Evolutionary conservation across 768 basidiomycete genomes (phyloP).

Genomic region (Collybia sordida): DNA sequence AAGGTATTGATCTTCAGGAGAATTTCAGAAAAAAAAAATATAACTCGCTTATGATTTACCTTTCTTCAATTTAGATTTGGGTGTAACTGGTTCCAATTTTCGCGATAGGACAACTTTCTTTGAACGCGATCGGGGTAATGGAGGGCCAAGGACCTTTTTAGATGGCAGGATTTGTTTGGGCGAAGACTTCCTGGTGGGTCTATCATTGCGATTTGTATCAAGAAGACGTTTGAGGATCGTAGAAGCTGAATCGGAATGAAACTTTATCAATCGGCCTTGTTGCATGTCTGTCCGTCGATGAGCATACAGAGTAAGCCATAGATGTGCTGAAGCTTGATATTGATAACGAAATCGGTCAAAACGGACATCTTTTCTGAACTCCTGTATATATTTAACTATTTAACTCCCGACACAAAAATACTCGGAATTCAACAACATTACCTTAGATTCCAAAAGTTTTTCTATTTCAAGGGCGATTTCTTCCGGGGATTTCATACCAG

Average conservation of each 20-base stretch:
- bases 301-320: constrained; percentile 72
- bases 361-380: constrained; percentile 30
- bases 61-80: constrained; percentile 40
- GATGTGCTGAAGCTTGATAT: constrained; percentile 53
- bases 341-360: constrained; percentile 38
- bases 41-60: constrained; percentile 15
- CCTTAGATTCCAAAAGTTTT: constrained; percentile 38
- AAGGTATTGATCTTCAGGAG: constrained; percentile 20
- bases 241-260: constrained; percentile 56
- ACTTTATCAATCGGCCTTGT: constrained; percentile 43
- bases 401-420: background rate
- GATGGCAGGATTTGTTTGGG: constrained; percentile 20
- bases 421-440: constrained; percentile 21
- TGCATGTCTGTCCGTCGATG: constrained; percentile 52
- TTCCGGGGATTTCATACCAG: constrained; percentile 29
- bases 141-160: constrained; percentile 11
- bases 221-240: constrained; percentile 42
- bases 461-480: constrained; percentile 42
- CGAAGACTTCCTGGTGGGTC: constrained; percentile 24
- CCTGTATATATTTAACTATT: constrained; percentile 19
- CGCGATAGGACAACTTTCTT: constrained; percentile 14
- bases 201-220: constrained; percentile 1
- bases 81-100: constrained; percentile 37
- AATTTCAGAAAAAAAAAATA: constrained; percentile 1
- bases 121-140: constrained; percentile 9